phyloP scores from a whole-genome alignment of 345 rosid species.

The Eucalyptus cloeziana region DNA sequence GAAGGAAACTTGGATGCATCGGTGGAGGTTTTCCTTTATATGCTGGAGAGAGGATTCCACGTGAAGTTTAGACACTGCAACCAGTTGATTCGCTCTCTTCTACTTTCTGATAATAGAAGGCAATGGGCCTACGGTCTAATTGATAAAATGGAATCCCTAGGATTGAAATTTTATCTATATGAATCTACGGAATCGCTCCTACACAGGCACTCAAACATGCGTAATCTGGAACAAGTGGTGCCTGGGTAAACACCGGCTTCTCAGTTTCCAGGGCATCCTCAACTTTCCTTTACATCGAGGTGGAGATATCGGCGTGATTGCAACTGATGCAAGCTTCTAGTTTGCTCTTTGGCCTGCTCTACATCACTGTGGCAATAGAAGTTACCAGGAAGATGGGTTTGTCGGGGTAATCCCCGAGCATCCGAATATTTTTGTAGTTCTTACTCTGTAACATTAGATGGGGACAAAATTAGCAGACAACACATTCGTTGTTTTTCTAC shows the following conservation, averaged over 20 bases:
- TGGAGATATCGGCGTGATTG: background rate
- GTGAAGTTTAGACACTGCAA: constrained; percentile 51
- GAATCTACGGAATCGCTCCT: constrained; percentile 16
- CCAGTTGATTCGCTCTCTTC: constrained; percentile 32
- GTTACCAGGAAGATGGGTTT: background rate
- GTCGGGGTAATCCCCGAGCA: background rate
- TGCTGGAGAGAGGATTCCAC: constrained; percentile 46
- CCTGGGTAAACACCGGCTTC: constrained; percentile 4
- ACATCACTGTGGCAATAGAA: background rate
- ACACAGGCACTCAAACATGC: background rate
- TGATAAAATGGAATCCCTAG: constrained; percentile 40
- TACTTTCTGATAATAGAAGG: constrained; percentile 18
- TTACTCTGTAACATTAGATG: background rate
- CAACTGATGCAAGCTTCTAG: background rate
- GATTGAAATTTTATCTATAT: constrained; percentile 50
- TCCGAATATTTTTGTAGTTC: constrained; percentile 6
- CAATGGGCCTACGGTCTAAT: constrained; percentile 28
- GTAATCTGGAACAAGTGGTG: background rate
- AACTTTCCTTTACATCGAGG: background rate
- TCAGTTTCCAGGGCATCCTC: background rate
- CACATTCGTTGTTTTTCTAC: background rate
- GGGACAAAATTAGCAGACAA: background rate
- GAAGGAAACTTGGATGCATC: constrained; percentile 45
- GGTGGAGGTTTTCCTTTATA: constrained; percentile 50
- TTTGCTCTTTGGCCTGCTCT: background rate